Conservation (phyloP, 2,329 filamentous ascomycete genomes). For the Fusarium palustre region DNA sequence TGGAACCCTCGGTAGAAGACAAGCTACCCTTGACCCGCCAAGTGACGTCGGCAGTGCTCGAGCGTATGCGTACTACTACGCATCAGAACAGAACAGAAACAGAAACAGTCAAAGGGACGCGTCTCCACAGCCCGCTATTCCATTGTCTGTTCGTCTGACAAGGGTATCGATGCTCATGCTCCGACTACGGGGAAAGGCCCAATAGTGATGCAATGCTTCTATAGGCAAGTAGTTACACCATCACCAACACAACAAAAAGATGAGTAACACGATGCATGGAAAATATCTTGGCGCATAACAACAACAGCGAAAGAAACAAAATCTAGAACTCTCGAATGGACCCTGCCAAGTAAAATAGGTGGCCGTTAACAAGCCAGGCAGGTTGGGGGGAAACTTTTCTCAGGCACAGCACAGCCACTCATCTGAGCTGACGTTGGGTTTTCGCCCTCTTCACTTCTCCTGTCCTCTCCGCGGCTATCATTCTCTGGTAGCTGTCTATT, state of each 20-base stretch:
- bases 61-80: not conserved
- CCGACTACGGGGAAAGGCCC: not conserved
- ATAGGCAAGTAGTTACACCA: not conserved
- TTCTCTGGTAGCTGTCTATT: not conserved
- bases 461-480: not conserved
- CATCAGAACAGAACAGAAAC: not conserved
- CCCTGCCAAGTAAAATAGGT: slow-evolving; percentile 35
- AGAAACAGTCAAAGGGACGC: slow-evolving; percentile 14
- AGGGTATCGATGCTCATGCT: slow-evolving; percentile 4
- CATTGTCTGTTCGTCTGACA: slow-evolving; percentile 5
- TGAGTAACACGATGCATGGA: not conserved
- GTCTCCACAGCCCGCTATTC: slow-evolving; percentile 32
- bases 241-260: slow-evolving; percentile 7
- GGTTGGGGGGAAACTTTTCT: not conserved
- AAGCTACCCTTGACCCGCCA: slow-evolving; percentile 36
- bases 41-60: slow-evolving; percentile 44
- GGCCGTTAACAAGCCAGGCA: slow-evolving; percentile 1
- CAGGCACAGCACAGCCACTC: slow-evolving; percentile 32
- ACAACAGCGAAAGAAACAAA: not conserved
- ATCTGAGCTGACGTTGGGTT: slow-evolving; percentile 46
- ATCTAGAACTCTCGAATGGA: slow-evolving; percentile 17
- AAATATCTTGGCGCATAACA: slow-evolving; percentile 11
- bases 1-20: slow-evolving; percentile 17
- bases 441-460: slow-evolving; percentile 31
- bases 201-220: slow-evolving; percentile 6